Conservation (phyloP, 179 eudicot genomes). For the Pouteria campechiana region DNA sequence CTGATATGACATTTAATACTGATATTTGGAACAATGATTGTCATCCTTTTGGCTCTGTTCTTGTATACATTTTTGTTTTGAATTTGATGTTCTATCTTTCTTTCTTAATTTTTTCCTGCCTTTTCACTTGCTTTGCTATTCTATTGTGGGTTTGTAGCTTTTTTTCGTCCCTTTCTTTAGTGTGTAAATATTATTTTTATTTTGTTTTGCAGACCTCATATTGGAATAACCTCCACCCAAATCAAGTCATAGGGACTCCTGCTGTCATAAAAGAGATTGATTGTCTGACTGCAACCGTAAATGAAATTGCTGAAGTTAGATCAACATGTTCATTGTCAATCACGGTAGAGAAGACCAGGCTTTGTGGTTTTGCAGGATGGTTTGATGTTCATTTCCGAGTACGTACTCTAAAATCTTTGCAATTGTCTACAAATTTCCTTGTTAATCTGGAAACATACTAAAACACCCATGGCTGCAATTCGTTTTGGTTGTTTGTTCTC, state of each 20-base stretch:
- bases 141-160: background rate
- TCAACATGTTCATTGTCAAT: slow-evolving; percentile 48
- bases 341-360: slow-evolving; percentile 33
- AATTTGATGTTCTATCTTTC: too few relatives aligned
- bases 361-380: slow-evolving; percentile 94
- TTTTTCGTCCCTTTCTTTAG: background rate
- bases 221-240: slow-evolving; percentile 92
- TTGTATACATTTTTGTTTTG: background rate
- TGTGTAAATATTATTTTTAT: background rate
- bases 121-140: background rate
- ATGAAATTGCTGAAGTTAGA: slow-evolving; percentile 46
- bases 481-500: background rate
- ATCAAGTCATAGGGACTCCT: slow-evolving; percentile 75
- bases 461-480: background rate
- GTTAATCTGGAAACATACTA: too few relatives aligned
- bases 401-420: too few relatives aligned
- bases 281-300: slow-evolving; percentile 63
- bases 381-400: slow-evolving; percentile 99
- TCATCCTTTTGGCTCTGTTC: background rate
- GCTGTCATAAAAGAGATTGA: slow-evolving; percentile 71
- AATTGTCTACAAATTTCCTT: too few relatives aligned
- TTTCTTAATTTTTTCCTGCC: background rate
- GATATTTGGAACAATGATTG: background rate
- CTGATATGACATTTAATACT: too few relatives aligned
- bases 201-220: slow-evolving; percentile 58